Conservation (phyloP, 768 basidiomycete genomes). For the Terana coerulea region DNA sequence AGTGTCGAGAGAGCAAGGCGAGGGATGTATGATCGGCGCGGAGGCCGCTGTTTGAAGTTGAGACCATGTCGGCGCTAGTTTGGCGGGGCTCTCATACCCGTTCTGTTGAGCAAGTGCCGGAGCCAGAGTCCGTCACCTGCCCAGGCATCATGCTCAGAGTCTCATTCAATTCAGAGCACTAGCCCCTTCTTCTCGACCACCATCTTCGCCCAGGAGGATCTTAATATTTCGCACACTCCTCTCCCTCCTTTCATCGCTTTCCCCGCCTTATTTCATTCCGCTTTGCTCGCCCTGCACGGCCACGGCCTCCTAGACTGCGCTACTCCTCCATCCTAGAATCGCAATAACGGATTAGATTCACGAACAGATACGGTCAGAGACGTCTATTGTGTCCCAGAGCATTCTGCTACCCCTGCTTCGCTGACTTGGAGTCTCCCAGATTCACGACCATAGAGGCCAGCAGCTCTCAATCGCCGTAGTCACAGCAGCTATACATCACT, state of each 20-base stretch:
- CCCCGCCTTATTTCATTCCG: neutral
- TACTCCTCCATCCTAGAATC: too few species aligned
- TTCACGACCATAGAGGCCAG: constrained; percentile 21
- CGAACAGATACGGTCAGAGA: constrained; percentile 13
- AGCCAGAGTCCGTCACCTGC: constrained; percentile 7
- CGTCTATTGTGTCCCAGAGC: constrained; percentile 14
- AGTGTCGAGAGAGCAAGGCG: too few species aligned
- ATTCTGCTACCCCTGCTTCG: neutral
- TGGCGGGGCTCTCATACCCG: too few species aligned
- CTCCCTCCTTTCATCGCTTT: neutral
- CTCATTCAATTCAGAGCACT: constrained; percentile 2
- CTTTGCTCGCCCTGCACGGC: neutral
- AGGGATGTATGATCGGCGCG: too few species aligned
- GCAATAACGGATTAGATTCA: constrained; percentile 13
- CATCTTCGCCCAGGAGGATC: neutral
- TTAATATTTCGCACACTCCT: neutral
- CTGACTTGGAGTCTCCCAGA: constrained; percentile 9
- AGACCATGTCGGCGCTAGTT: too few species aligned
- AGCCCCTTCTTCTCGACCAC: constrained; percentile 2
- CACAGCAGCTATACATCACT: constrained; percentile 9
- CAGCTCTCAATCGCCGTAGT: constrained; percentile 19
- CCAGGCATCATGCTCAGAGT: neutral
- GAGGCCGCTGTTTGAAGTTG: too few species aligned
- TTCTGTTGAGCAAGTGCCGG: constrained; percentile 2
- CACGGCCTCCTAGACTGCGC: neutral